Evolutionary conservation across 1,284 basidiomycete genomes (phyloP).

Genomic region (Thelephora terrestris): DNA sequence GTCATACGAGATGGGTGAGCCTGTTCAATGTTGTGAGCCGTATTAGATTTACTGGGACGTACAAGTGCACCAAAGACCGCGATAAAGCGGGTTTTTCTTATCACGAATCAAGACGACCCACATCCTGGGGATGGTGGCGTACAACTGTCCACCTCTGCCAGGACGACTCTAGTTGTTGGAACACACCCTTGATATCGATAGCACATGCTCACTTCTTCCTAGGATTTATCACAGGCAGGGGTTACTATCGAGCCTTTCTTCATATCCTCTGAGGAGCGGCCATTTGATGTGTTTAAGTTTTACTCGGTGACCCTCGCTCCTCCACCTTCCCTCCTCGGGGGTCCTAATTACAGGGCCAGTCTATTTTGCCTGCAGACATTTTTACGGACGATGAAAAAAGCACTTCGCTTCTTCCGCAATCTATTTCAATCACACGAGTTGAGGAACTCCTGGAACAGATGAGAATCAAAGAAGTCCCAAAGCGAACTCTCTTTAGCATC

Average conservation of each 20-base stretch:
- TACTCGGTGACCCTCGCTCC: slow-evolving; percentile 56
- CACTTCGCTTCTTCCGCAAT: slow-evolving; percentile 44
- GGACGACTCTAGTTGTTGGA: slow-evolving; percentile 58
- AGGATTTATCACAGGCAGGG: slow-evolving; percentile 80
- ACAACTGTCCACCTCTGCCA: slow-evolving; percentile 53
- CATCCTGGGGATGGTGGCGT: slow-evolving; percentile 34
- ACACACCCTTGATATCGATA: background rate
- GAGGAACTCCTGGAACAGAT: slow-evolving; percentile 78
- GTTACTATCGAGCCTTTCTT: slow-evolving; percentile 89
- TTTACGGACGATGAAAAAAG: slow-evolving; percentile 37
- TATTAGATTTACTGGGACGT: background rate
- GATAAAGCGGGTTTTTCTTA: slow-evolving; percentile 84
- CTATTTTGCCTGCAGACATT: slow-evolving; percentile 49
- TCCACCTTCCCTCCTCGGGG: background rate
- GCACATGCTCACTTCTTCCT: slow-evolving; percentile 8
- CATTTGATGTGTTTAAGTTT: slow-evolving; percentile 72
- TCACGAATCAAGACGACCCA: slow-evolving; percentile 84
- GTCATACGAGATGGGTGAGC: slow-evolving; percentile 76
- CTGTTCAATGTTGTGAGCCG: background rate
- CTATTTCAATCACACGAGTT: slow-evolving; percentile 60
- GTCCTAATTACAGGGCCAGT: slow-evolving; percentile 25
- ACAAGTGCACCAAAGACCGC: slow-evolving; percentile 75
- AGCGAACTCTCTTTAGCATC: slow-evolving; percentile 79
- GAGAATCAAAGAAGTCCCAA: slow-evolving; percentile 79
- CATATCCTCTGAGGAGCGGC: slow-evolving; percentile 61